Percentiles rank a stretch among this genome's conserved stretches.
These are phyloP conservation scores for Calonectria ilicicola DNA, from an alignment of 2,329 filamentous ascomycete species.

Conservation along the genomic window DNA sequence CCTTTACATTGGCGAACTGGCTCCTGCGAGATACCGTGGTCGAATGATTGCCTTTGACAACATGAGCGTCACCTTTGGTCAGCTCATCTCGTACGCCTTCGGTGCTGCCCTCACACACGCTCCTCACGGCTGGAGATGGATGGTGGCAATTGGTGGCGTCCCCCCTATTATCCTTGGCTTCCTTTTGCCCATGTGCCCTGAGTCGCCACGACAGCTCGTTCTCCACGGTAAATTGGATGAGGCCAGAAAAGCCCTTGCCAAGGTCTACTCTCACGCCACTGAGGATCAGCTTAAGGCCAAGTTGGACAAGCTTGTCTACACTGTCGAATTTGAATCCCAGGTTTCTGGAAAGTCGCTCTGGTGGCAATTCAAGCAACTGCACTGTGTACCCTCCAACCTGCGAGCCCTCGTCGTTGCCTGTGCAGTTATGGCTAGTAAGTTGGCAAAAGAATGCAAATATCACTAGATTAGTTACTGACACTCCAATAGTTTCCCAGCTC, in stretches of 20 bases:
- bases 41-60: constrained; percentile 61
- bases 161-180: constrained; percentile 55
- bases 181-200: constrained; percentile 57
- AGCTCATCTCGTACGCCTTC: constrained; percentile 53
- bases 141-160: constrained; percentile 59
- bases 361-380: constrained; percentile 57
- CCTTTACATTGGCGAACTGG: constrained; percentile 60
- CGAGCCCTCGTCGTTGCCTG: constrained; percentile 59
- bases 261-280: constrained; percentile 54
- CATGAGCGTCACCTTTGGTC: constrained; percentile 54
- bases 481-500: constrained; percentile 54
- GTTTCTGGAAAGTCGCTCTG: constrained; percentile 51
- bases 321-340: constrained; percentile 51
- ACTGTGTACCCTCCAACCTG: constrained; percentile 54
- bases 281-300: constrained; percentile 55
- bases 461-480: neutral
- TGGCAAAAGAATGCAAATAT: neutral
- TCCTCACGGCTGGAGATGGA: constrained; percentile 57
- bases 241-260: constrained; percentile 49
- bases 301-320: constrained; percentile 50
- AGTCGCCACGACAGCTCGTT: constrained; percentile 59
- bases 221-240: constrained; percentile 52
- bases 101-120: constrained; percentile 53
- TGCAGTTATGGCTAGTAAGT: constrained; percentile 57
- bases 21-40: constrained; percentile 60